phyloP scores from a whole-genome alignment of 108 stramenopile species.

The Asterionellopsis glacialis region DNA sequence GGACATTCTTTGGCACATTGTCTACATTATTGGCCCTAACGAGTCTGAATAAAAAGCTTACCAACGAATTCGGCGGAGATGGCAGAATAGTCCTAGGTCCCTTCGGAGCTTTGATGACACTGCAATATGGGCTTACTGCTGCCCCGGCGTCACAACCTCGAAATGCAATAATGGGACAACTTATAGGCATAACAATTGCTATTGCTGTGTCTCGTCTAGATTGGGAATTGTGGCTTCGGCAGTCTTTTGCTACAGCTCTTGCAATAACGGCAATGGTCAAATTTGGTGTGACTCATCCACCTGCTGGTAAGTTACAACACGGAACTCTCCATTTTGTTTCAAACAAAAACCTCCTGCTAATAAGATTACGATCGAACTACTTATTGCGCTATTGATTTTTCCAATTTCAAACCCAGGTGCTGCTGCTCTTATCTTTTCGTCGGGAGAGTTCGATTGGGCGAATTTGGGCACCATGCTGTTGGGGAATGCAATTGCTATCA shows the following conservation, averaged over 20 bases:
- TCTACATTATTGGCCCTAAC: conserved; percentile 19
- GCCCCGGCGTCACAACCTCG: conserved; percentile 57
- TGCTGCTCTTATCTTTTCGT: conserved; percentile 12
- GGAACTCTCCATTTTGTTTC: no score
- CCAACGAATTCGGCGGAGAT: background rate
- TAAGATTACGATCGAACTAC: no score
- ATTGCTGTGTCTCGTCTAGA: background rate
- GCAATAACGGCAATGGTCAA: conserved; percentile 34
- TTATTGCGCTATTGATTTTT: no score
- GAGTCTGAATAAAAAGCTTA: background rate
- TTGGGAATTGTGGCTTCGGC: background rate
- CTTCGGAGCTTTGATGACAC: conserved; percentile 46
- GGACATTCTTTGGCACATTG: conserved; percentile 31
- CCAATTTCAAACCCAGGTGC: conserved; percentile 16
- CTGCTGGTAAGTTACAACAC: conserved; percentile 7
- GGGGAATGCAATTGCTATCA: conserved; percentile 18
- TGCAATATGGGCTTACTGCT: conserved; percentile 50
- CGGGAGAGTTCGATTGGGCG: conserved; percentile 1
- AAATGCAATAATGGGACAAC: conserved; percentile 37
- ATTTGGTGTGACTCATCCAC: conserved; percentile 47
- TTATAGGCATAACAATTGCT: conserved; percentile 18
- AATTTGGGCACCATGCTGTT: conserved; percentile 23
- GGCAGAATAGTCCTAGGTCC: conserved; percentile 16
- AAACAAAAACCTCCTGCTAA: no score
- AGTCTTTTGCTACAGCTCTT: background rate